Conservation (phyloP, 331 rosid genomes). For the Rosa hybrid region DNA sequence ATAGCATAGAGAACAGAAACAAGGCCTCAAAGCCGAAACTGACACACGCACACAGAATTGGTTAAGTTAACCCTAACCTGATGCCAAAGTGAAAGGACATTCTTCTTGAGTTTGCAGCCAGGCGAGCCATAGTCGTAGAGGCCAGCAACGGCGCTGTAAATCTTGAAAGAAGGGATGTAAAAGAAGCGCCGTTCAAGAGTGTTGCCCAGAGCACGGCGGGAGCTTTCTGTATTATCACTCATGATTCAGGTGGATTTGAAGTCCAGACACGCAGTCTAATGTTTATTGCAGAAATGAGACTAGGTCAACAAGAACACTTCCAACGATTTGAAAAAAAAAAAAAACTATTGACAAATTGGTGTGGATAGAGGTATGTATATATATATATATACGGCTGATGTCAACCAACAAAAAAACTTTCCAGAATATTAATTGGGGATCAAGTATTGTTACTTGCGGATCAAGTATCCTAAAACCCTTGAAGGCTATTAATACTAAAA, state of each 20-base stretch:
- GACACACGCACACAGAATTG: neutral
- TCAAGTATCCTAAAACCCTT: neutral
- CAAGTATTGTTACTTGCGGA: neutral
- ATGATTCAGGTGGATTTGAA: neutral
- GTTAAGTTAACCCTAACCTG: slow-evolving; percentile 39
- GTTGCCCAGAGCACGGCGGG: slow-evolving; percentile 64
- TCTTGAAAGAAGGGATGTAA: slow-evolving; percentile 71
- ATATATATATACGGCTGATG: no score
- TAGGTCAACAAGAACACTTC: neutral
- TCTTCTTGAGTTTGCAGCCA: slow-evolving; percentile 74
- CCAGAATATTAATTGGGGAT: neutral
- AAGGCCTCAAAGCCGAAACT: neutral
- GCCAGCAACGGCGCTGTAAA: slow-evolving; percentile 85
- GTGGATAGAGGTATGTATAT: neutral
- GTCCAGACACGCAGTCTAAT: neutral
- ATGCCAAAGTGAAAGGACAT: slow-evolving; percentile 84
- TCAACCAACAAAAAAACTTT: neutral
- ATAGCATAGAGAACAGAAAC: neutral
- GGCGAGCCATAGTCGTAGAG: slow-evolving; percentile 84
- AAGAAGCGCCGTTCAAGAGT: slow-evolving; percentile 82
- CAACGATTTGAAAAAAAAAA: no score
- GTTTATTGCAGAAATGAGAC: neutral
- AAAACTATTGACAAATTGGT: no score
- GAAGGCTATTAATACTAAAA: no score
- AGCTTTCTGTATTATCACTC: slow-evolving; percentile 1